phyloP scores from a whole-genome alignment of 345 rosid species.

The Psidium guajava region DNA sequence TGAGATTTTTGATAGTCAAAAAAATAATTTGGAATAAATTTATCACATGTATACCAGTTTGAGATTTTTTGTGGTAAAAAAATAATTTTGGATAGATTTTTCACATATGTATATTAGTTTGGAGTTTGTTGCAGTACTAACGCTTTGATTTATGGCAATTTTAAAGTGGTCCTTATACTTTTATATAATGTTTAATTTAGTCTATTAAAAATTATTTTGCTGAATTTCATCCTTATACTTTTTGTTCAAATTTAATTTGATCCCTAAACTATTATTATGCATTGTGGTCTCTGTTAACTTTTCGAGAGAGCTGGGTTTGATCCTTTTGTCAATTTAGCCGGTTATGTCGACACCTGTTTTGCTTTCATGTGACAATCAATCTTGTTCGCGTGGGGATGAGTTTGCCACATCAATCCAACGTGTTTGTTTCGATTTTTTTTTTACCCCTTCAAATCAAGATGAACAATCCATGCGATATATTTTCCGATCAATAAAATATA shows the following conservation, averaged over 20 bases:
- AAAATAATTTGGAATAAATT: too few relatives aligned
- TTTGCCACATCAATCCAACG: neutral
- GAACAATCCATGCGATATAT: neutral
- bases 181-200: neutral
- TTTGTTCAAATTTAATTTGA: neutral
- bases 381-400: neutral
- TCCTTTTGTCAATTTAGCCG: neutral
- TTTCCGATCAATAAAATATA: fast-evolving
- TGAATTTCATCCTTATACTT: neutral
- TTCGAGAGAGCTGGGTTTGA: neutral
- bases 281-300: neutral
- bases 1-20: too few relatives aligned
- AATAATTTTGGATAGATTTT: too few relatives aligned
- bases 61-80: too few relatives aligned
- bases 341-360: neutral
- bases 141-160: neutral
- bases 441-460: too few relatives aligned
- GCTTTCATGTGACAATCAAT: fast-evolving
- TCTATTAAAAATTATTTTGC: neutral
- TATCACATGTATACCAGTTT: too few relatives aligned
- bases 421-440: neutral
- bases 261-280: neutral
- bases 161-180: neutral
- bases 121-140: too few relatives aligned
- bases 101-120: too few relatives aligned